These are phyloP conservation scores for Camillea tinctor DNA, from an alignment of 2,329 filamentous ascomycete species.

Conservation along the genomic window DNA sequence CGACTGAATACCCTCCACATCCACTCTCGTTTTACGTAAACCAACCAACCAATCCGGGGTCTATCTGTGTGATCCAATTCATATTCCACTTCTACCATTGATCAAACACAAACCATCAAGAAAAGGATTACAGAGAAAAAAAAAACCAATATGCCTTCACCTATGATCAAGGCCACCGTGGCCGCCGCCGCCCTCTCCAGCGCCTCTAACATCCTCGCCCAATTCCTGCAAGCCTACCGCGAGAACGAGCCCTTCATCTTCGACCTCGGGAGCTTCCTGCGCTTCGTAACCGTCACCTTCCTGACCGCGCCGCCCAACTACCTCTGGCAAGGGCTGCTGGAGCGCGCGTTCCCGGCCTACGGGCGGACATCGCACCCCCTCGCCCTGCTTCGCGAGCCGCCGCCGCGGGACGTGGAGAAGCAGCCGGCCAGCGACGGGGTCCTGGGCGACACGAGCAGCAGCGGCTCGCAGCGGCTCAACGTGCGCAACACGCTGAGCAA, in stretches of 20 bases:
- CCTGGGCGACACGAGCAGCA: slow-evolving; percentile 21
- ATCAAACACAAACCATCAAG: background rate
- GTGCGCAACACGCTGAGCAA: slow-evolving; percentile 44
- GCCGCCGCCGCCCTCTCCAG: slow-evolving; percentile 52
- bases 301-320: slow-evolving; percentile 57
- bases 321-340: slow-evolving; percentile 56
- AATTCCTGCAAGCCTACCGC: slow-evolving; percentile 51
- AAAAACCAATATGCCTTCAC: slow-evolving; percentile 41
- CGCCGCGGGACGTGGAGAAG: slow-evolving; percentile 28
- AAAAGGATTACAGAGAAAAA: background rate
- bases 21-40: background rate
- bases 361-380: slow-evolving; percentile 14
- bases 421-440: slow-evolving; percentile 31
- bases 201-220: slow-evolving; percentile 54
- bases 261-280: slow-evolving; percentile 48
- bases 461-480: slow-evolving; percentile 35
- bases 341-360: slow-evolving; percentile 51
- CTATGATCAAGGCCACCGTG: slow-evolving; percentile 51
- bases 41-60: background rate
- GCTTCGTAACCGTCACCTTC: slow-evolving; percentile 53
- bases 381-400: background rate
- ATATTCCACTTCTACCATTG: background rate
- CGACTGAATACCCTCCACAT: slow-evolving; percentile 9
- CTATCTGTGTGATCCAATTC: background rate
- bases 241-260: slow-evolving; percentile 42